Conservation (phyloP, 495 filamentous ascomycete species). For the Aspergillus leporis region DNA sequence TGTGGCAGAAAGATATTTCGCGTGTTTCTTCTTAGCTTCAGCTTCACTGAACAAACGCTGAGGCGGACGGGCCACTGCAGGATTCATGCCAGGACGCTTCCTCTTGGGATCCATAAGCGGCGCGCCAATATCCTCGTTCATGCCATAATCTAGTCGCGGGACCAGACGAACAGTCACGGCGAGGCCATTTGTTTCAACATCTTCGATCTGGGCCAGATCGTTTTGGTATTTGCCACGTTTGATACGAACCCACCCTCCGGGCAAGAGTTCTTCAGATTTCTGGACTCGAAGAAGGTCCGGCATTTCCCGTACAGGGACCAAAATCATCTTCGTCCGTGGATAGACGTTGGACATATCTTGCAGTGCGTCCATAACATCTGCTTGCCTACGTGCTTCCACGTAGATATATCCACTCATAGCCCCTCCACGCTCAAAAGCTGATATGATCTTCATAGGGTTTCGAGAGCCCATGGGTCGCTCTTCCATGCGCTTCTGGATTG, state of each 20-base stretch:
- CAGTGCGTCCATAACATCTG: constrained; percentile 77
- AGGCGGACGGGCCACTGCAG: constrained; percentile 64
- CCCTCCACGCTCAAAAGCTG: constrained; percentile 85
- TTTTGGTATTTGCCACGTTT: constrained; percentile 80
- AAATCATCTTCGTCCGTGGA: constrained; percentile 73
- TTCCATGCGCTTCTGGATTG: constrained; percentile 83
- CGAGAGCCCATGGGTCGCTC: constrained; percentile 69
- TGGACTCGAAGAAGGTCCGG: constrained; percentile 88
- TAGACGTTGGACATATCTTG: constrained; percentile 86
- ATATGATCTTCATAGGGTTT: constrained; percentile 74
- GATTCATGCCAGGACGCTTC: constrained; percentile 65
- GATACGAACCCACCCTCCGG: constrained; percentile 89
- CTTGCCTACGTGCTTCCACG: constrained; percentile 83
- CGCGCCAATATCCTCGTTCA: constrained; percentile 72
- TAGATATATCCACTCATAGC: constrained; percentile 94
- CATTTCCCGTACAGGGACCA: constrained; percentile 97
- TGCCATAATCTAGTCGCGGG: constrained; percentile 87
- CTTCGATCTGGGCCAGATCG: constrained; percentile 91
- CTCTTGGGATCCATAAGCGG: constrained; percentile 63
- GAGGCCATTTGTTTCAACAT: constrained; percentile 88
- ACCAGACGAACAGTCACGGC: constrained; percentile 85
- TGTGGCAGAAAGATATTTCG: constrained; percentile 61
- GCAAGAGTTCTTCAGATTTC: constrained; percentile 82
- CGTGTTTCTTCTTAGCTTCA: constrained; percentile 87
- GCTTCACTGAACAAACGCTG: constrained; percentile 90